phyloP scores from a whole-genome alignment of 805 yeast species.

The Suhomyces prunicola region DNA sequence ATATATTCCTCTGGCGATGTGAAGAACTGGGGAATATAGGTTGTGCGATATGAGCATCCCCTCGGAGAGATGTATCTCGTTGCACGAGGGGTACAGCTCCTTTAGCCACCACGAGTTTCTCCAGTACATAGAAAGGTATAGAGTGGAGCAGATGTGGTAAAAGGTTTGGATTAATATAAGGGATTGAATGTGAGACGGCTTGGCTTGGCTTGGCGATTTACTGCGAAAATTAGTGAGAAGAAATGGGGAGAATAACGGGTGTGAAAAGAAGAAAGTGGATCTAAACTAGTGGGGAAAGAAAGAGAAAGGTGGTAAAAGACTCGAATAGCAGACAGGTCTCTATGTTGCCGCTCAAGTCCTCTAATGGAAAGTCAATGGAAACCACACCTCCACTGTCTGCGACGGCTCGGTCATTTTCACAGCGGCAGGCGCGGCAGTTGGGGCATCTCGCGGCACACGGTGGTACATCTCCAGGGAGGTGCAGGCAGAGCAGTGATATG shows the following conservation, averaged over 20 bases:
- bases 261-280: too few relatives aligned
- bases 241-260: too few relatives aligned
- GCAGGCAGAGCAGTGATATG: too few relatives aligned
- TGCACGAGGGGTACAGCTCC: constrained; percentile 30
- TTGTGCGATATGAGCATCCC: constrained; percentile 34
- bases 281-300: background rate
- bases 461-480: too few relatives aligned
- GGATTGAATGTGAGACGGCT: background rate
- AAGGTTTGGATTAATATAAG: background rate
- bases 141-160: background rate
- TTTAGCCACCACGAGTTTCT: constrained; percentile 20
- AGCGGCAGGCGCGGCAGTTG: background rate
- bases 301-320: too few relatives aligned
- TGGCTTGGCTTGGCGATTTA: background rate
- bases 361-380: too few relatives aligned
- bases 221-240: background rate
- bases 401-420: too few relatives aligned
- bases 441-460: background rate
- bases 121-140: constrained; percentile 31
- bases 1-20: constrained; percentile 22
- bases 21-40: constrained; percentile 17
- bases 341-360: background rate
- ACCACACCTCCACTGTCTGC: too few relatives aligned
- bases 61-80: constrained; percentile 24
- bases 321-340: background rate